Base-by-base conservation (phyloP, 495 filamentous ascomycete species). In the Chaetomium cochliodes region DNA sequence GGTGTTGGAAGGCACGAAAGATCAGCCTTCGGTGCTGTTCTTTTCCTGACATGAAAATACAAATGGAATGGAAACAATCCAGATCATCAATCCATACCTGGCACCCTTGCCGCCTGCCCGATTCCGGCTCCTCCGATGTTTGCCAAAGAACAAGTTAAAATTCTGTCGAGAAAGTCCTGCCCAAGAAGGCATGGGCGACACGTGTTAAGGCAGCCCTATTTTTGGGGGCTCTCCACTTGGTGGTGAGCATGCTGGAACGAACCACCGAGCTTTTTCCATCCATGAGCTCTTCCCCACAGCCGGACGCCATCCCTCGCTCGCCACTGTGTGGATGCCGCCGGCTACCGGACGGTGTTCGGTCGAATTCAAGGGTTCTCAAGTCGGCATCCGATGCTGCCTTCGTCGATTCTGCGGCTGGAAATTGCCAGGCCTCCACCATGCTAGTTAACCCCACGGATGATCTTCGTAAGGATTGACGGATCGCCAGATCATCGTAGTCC, bases 391-490 rank as follows among this genome's bases (percentile, higher is more conserved):
- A 44, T 44, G 41, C 41, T 15, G 1, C 18, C 6, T 15, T 44
- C 13, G 13, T 44, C 41, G 41, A 18, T 44, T 44, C 41, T 15
- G 33, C 33, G 33, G 33, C 33, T 37, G 33, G 33, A 37, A 37
- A 7, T 11, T 8, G 33, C 28, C 28, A 30, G 33, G 5, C 33
- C 33, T 37, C 41, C 13, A 18, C 41, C 41, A 16, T 50, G 46
- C 8, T 2, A 23, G 46, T n/a, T 2, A 23, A n/a, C 46, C 20
- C 26, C 50, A 23, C 50, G 50, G 50, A 28, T 7, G 50, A 52
- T 52, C 50, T 28, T 28, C 50, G 30, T 49, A 15, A 20, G 46
- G 50, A 52, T 52, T 52, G 50, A 52, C 50, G 3, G 50, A 28
- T 52, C 50, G 25, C 13, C 50, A 13, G 50, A 50, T 50, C 16